Evolutionary conservation across 73 alveolate genomes (phyloP), one percentile per base, ranked within the genome.

Genomic region (Symbiodinium natans): DNA sequence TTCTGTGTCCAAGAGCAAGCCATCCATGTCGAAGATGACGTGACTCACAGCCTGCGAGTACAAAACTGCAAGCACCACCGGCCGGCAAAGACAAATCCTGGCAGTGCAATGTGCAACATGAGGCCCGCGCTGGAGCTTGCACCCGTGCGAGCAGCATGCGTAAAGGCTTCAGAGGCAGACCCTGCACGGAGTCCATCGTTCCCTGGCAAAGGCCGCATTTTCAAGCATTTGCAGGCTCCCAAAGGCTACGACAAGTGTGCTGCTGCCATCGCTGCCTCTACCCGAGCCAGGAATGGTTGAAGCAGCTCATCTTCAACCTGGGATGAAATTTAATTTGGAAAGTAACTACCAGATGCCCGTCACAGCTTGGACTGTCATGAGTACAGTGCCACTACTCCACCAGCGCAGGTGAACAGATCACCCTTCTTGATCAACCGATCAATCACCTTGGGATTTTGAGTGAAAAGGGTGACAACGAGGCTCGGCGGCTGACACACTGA

Each of bases 1-100:
- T 33, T 93, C 99, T 25, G 99, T 93, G 99, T 93, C 99, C 82
- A 93, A 56, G 48, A 93, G 86, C 48, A 93, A 36, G 40, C 99
- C 99, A 36, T 93, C 99, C 93, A 93, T 80, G 93, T 93, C 99
- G 25, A 93, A 93, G 29, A 93, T 52, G 86, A 80, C 93, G 7
- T 93, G 99, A n/a, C 93, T 82, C 73, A 82, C 93, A 21, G 99
- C 95, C 95, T 89, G 21, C 2, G 25, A 42, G 21, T 42, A 75
- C 74, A 10, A 10, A 19, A 5, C 23, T 13, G 29, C n/a, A 52
- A 21, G 31, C 71, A 2, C 23, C 23, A 15, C n/a, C 71, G 17
- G 2, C 2, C 40, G 2, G n/a, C n/a, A 19, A 19, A 33, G n/a
- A 71, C 29, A 21, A 27, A 38, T 40, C 11, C 38, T 39, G 29